These are phyloP conservation scores for Neofusicoccum parvum DNA, from an alignment of 2,329 filamentous ascomycete species.

Conservation along the genomic window DNA sequence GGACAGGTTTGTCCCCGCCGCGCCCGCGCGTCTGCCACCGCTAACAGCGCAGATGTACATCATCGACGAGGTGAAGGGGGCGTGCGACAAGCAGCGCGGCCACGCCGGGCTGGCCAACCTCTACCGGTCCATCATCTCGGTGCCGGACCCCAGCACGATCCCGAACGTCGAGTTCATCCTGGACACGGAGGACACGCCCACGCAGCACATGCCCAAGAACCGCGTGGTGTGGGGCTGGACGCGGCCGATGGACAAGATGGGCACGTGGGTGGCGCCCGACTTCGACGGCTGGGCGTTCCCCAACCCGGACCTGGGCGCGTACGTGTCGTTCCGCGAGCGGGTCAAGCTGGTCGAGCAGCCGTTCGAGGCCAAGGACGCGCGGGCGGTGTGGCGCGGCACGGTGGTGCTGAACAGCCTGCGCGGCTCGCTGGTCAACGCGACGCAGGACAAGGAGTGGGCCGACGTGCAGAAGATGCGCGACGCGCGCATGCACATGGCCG, in stretches of 20 bases:
- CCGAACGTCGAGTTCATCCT: slow-evolving; percentile 21
- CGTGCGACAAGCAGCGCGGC: slow-evolving; percentile 6
- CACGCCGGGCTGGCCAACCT: slow-evolving; percentile 8
- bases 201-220: slow-evolving; percentile 7
- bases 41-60: not conserved
- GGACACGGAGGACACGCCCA: slow-evolving; percentile 11
- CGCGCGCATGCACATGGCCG: slow-evolving; percentile 27
- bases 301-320: slow-evolving; percentile 22
- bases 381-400: slow-evolving; percentile 37
- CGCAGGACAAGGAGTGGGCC: slow-evolving; percentile 30
- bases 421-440: slow-evolving; percentile 27
- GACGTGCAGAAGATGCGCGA: slow-evolving; percentile 29
- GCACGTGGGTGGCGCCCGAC: slow-evolving; percentile 23
- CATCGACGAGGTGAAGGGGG: slow-evolving; percentile 14
- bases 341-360: slow-evolving; percentile 21
- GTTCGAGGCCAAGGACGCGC: slow-evolving; percentile 30
- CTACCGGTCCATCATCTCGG: slow-evolving; percentile 17
- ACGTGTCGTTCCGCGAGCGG: slow-evolving; percentile 22
- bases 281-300: slow-evolving; percentile 26
- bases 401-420: slow-evolving; percentile 29
- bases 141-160: slow-evolving; percentile 6
- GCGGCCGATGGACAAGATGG: not conserved
- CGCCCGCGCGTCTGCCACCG: not conserved
- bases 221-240: slow-evolving; percentile 25
- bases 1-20: not conserved